Base-by-base conservation (phyloP, 2,329 filamentous ascomycete genomes). In the Cladosporium cucumerinum region DNA sequence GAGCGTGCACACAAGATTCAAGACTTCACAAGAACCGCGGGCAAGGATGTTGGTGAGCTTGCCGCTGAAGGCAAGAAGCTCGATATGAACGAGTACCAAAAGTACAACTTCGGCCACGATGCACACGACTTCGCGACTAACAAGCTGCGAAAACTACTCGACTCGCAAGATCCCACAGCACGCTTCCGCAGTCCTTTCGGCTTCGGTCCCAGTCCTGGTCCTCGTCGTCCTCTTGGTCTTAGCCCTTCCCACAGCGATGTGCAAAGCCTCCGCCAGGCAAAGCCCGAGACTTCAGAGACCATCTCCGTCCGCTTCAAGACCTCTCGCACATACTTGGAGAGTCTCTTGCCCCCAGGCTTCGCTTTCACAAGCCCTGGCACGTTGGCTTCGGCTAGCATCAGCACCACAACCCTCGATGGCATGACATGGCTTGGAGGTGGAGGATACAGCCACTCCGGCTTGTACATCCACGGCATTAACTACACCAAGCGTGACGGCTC, bases 391-490 rank as follows among this genome's bases (percentile, higher is more conserved):
- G 79, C 79, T 0, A 78, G 74, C 12, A 76, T 81, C 61, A 71
- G 73, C 0, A 72, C 75, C 23, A 78, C 77, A 1, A 76, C 77
- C 23, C 72, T 81, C 5, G 64, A 69, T 36, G 81, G 82, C 0
- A 82, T 89, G 79, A 78, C 82, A 32, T 89, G 86, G 86, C 80
- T 89, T 0, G 86, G 84, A 3, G 86, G 86, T 2, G 74, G 76
- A 0, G 86, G 86, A 0, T 89, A 89, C 71, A 81, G 77, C 21
- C 81, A 83, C 68, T 76, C 86, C 16, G 86, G 85, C 0, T 78
- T 89, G 0, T 88, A 86, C 70, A 82, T 89, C 18, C 87, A 89
- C 66, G 86, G 85, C 0, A 83, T 89, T 1, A 75, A 86, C 66
- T 87, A 87, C 68, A 79, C 75, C 0, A 83, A 82, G 68, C 76